Evolutionary conservation across 495 filamentous ascomycete genomes (phyloP).

Genomic region (Rostrohypoxylon terebratum): DNA sequence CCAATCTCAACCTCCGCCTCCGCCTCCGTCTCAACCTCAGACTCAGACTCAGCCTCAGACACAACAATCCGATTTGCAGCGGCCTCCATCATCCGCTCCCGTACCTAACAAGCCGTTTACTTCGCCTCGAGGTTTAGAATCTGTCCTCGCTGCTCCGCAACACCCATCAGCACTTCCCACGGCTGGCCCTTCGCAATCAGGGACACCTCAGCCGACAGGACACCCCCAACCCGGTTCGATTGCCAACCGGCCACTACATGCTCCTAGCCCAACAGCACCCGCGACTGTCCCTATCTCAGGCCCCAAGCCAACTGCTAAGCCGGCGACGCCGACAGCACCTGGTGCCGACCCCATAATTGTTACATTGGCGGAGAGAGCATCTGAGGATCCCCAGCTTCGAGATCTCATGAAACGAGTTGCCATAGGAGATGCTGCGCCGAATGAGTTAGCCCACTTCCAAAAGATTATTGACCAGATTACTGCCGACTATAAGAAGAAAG

Average conservation of each 20-base stretch:
- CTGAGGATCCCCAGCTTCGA: slow-evolving; percentile 87
- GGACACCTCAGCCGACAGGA: slow-evolving; percentile 35
- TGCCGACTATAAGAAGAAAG: slow-evolving; percentile 60
- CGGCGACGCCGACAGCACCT: slow-evolving; percentile 41
- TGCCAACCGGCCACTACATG: slow-evolving; percentile 38
- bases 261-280: slow-evolving; percentile 29
- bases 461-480: slow-evolving; percentile 92
- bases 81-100: slow-evolving; percentile 24
- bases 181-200: slow-evolving; percentile 34
- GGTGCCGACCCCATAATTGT: slow-evolving; percentile 89
- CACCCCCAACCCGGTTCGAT: slow-evolving; percentile 37
- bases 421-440: slow-evolving; percentile 80
- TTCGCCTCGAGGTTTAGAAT: slow-evolving; percentile 47
- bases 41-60: slow-evolving; percentile 22
- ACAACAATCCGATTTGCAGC: slow-evolving; percentile 39
- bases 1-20: slow-evolving; percentile 23
- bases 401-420: slow-evolving; percentile 97
- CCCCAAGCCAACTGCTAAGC: slow-evolving; percentile 41
- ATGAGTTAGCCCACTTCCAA: slow-evolving; percentile 90
- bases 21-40: slow-evolving; percentile 30
- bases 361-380: slow-evolving; percentile 87
- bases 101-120: slow-evolving; percentile 28
- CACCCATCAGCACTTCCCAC: slow-evolving; percentile 35
- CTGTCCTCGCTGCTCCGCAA: slow-evolving; percentile 50
- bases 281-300: slow-evolving; percentile 36